phyloP scores from a whole-genome alignment of 2,329 filamentous ascomycete species.

The Alternaria ethzedia region DNA sequence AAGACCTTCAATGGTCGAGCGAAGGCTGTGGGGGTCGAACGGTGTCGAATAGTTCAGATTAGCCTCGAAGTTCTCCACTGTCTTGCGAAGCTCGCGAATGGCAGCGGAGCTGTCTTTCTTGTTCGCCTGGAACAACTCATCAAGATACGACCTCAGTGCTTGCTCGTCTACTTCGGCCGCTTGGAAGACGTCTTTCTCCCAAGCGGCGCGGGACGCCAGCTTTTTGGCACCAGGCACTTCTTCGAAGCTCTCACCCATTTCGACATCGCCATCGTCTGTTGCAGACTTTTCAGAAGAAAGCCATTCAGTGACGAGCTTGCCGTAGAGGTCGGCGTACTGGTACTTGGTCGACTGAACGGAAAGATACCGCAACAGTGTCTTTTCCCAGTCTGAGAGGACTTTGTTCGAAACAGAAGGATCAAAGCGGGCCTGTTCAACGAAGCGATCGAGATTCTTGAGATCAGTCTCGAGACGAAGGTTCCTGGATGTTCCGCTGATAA shows the following conservation, averaged over 20 bases:
- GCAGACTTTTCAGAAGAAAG: slow-evolving; percentile 34
- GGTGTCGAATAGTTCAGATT: slow-evolving; percentile 22
- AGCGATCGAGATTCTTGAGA: slow-evolving; percentile 43
- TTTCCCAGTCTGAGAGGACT: slow-evolving; percentile 43
- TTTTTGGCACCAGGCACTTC: slow-evolving; percentile 40
- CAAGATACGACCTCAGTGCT: slow-evolving; percentile 31
- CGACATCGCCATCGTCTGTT: slow-evolving; percentile 24
- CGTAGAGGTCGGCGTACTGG: slow-evolving; percentile 45
- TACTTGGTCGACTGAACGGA: slow-evolving; percentile 46
- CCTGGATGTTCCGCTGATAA: slow-evolving; percentile 25
- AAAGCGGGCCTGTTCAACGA: slow-evolving; percentile 45
- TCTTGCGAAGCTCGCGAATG: slow-evolving; percentile 24
- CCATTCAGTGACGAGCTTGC: slow-evolving; percentile 47
- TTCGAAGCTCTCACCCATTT: slow-evolving; percentile 40
- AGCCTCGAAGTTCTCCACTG: slow-evolving; percentile 30
- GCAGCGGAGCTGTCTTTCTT: slow-evolving; percentile 24
- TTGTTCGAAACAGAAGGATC: slow-evolving; percentile 45
- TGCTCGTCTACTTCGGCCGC: slow-evolving; percentile 29
- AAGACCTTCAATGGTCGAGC: slow-evolving; percentile 53
- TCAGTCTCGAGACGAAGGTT: slow-evolving; percentile 35
- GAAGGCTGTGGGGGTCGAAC: slow-evolving; percentile 47
- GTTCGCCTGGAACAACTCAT: slow-evolving; percentile 27
- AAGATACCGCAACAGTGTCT: slow-evolving; percentile 38
- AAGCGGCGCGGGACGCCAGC: slow-evolving; percentile 33
- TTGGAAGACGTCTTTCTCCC: slow-evolving; percentile 44